Percentiles rank a stretch among this genome's conserved stretches.
Conservation (phyloP, 306 rosid species). For the Casuarina glauca region DNA sequence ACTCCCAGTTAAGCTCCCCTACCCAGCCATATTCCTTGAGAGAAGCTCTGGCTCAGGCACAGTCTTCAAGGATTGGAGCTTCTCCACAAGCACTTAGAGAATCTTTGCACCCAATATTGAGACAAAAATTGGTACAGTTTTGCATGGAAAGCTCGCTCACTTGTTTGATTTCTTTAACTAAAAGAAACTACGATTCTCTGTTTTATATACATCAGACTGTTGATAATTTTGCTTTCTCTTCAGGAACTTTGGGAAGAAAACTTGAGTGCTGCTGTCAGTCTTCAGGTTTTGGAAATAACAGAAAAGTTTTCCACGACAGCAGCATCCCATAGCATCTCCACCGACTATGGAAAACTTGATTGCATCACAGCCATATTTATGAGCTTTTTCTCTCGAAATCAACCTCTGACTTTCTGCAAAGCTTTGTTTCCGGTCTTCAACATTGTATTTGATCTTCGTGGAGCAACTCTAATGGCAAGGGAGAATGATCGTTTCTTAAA, state of each 20-base stretch:
- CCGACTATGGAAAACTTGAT: conserved; percentile 94
- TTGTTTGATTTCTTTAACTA: not conserved
- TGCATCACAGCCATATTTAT: conserved; percentile 83
- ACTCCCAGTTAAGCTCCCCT: conserved; percentile 95
- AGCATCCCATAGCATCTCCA: conserved; percentile 77
- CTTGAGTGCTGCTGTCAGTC: conserved; percentile 92
- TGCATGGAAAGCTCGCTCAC: not conserved
- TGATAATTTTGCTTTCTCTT: conserved; percentile 25
- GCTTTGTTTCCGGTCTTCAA: conserved; percentile 84
- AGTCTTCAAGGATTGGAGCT: conserved; percentile 98
- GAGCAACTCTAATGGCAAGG: conserved; percentile 90
- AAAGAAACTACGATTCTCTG: not conserved
- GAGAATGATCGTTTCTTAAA: conserved; percentile 97
- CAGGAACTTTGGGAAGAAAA: conserved; percentile 99
- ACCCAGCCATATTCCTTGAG: conserved; percentile 98
- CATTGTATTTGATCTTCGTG: conserved; percentile 78
- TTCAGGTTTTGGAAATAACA: conserved; percentile 88
- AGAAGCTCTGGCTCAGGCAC: conserved; percentile 99
- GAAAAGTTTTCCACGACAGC: conserved; percentile 83
- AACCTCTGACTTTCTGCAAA: conserved; percentile 82
- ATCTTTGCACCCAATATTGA: conserved; percentile 90
- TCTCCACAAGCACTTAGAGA: conserved; percentile 97
- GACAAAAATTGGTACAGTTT: conserved; percentile 87
- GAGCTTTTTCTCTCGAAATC: conserved; percentile 92
- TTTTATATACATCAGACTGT: conserved; percentile 4